These are phyloP conservation scores for Phytopythium kandeliae DNA, from an alignment of 352 stramenopile genomes.

Conservation along the genomic window DNA sequence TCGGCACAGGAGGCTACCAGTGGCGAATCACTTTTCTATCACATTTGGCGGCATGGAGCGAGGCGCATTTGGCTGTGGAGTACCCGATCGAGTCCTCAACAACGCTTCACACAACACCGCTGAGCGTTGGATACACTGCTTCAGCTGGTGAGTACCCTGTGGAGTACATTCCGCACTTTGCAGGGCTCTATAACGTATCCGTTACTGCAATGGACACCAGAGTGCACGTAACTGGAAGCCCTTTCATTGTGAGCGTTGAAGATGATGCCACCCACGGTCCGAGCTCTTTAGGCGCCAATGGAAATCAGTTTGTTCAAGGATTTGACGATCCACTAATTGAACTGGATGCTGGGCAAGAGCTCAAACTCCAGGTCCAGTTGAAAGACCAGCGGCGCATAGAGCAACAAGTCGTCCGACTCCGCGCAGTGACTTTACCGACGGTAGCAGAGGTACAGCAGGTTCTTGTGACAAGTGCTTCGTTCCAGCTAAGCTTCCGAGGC, in stretches of 20 bases:
- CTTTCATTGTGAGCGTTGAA: slow-evolving; percentile 78
- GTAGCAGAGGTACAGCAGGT: slow-evolving; percentile 60
- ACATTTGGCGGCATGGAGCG: slow-evolving; percentile 73
- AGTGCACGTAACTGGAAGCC: slow-evolving; percentile 83
- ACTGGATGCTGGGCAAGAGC: slow-evolving; percentile 39
- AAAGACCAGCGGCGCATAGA: slow-evolving; percentile 82
- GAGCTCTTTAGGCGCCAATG: slow-evolving; percentile 65
- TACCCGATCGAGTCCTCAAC: slow-evolving; percentile 37
- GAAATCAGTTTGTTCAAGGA: slow-evolving; percentile 66
- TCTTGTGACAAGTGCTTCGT: slow-evolving; percentile 21
- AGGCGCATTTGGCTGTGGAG: slow-evolving; percentile 63
- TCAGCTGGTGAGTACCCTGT: slow-evolving; percentile 87
- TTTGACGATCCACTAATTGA: slow-evolving; percentile 47
- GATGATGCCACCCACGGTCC: slow-evolving; percentile 67
- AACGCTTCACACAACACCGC: slow-evolving; percentile 38
- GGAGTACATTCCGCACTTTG: slow-evolving; percentile 87
- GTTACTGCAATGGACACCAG: slow-evolving; percentile 68
- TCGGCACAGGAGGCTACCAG: slow-evolving; percentile 41
- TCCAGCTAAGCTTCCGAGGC: slow-evolving; percentile 58
- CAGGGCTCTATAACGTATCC: slow-evolving; percentile 85
- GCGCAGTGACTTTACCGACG: slow-evolving; percentile 40
- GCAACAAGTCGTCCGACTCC: slow-evolving; percentile 54
- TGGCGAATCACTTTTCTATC: slow-evolving; percentile 93
- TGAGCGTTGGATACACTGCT: slow-evolving; percentile 48
- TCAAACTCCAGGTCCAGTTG: slow-evolving; percentile 87